phyloP scores from a whole-genome alignment of 2,329 filamentous ascomycete species.

The Thielaviopsis populi region DNA sequence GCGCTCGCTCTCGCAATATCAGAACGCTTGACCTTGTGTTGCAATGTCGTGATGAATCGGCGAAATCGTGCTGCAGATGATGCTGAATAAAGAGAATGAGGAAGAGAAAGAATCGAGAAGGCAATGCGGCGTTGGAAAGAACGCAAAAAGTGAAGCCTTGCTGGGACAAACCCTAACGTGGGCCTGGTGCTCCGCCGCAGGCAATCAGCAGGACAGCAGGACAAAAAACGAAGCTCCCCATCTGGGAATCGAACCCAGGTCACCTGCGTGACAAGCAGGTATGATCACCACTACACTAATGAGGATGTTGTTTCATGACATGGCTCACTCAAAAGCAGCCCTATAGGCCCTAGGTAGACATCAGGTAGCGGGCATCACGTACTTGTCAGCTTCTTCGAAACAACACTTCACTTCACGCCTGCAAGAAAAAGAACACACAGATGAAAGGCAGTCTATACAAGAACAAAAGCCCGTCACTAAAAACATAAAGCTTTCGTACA shows the following conservation, averaged over 20 bases:
- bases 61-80: too few species aligned
- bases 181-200: too few species aligned
- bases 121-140: neutral
- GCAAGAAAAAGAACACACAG: neutral
- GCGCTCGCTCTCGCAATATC: neutral
- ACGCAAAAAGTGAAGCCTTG: neutral
- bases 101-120: neutral
- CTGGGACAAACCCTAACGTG: neutral
- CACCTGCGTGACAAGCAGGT: conserved; percentile 17
- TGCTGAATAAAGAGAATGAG: too few species aligned
- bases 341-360: neutral
- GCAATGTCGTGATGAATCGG: neutral
- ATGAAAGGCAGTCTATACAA: neutral
- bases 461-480: neutral
- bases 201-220: too few species aligned
- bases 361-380: too few species aligned
- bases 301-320: neutral
- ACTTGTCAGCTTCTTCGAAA: too few species aligned
- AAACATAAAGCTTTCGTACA: neutral
- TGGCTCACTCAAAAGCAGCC: too few species aligned
- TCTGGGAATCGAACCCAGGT: conserved; percentile 17
- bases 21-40: neutral
- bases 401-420: too few species aligned
- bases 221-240: conserved; percentile 2
- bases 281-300: conserved; percentile 17